Base-by-base conservation (phyloP, 176 grass and related monocot genomes). In the Rhipidocladum racemiflorum region DNA sequence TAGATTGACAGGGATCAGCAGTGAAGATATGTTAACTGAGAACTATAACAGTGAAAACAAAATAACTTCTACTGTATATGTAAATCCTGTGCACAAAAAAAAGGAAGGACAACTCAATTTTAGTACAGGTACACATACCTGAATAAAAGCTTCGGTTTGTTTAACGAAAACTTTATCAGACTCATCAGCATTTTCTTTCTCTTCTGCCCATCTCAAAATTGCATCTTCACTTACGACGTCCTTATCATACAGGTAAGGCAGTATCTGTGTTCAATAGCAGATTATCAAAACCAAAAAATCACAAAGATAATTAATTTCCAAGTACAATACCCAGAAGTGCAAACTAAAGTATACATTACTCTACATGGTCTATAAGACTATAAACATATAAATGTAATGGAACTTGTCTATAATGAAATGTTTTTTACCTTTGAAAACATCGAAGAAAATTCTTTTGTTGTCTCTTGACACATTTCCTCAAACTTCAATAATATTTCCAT, bases 401-500 rank as follows among this genome's bases (percentile, higher is more conserved):
- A 68, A 25, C 7, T 45, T 21, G 1, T 74, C 57, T 30, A 63
- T 16, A 54, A 53, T 48, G 61, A 62, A 64, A 46, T 17, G n/a
- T 8, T 16, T 43, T 46, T 86, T 85, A 99, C 96, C 77, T 55
- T 64, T 30, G 91, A 65, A 78, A 95, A 99, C 12, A 90, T 32
- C 46, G 83, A 70, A 82, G 91, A 59, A 76, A 99, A 93, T 79
- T 99, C 91, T 83, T 85, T 91, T 35, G 84, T 65, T 16, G 70
- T 90, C 75, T 99, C 96, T 88, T 88, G 78, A 75, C 92, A 99
- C 87, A 99, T 99, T 72, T 99, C 92, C 80, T 99, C 96, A 49
- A 99, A 99, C 85, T 99, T 99, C 85, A 99, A 44, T 62, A 99
- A 77, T 74, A 93, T 92, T 89, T 99, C 96, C 78, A 99, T 90